A percentile compares a stretch with the other conserved stretches of the same genome.
These are phyloP conservation scores for Vachellia pachyceras DNA, from an alignment of 306 rosid species.

Conservation along the genomic window DNA sequence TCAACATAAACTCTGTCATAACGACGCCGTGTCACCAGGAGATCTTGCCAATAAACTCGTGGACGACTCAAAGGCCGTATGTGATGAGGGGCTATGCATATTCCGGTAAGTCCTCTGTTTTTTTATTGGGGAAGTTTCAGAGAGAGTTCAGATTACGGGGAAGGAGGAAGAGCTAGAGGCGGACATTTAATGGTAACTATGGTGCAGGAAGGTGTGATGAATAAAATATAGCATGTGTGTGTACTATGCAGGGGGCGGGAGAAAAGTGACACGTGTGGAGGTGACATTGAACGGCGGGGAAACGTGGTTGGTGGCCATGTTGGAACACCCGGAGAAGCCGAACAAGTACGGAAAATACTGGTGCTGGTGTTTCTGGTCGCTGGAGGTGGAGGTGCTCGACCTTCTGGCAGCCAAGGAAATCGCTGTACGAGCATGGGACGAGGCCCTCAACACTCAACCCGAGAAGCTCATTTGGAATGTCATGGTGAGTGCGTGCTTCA, in stretches of 20 bases:
- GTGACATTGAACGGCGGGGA: constrained; percentile 82
- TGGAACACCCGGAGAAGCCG: constrained; percentile 73
- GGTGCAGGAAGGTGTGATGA: neutral
- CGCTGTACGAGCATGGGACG: constrained; percentile 90
- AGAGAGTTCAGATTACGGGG: neutral
- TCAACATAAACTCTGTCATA: constrained; percentile 84
- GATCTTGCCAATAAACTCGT: constrained; percentile 74
- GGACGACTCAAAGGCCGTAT: constrained; percentile 76
- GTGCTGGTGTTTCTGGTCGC: constrained; percentile 97
- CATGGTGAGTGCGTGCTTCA: constrained; percentile 62
- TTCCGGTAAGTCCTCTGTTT: constrained; percentile 61
- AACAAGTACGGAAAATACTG: constrained; percentile 79
- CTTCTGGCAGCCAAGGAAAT: constrained; percentile 68
- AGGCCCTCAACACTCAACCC: constrained; percentile 82
- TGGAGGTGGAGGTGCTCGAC: constrained; percentile 75
- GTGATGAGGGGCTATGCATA: constrained; percentile 76
- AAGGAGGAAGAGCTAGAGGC: no score
- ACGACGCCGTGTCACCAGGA: constrained; percentile 89
- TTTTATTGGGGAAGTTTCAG: neutral
- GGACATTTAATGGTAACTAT: no score
- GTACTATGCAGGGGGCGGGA: constrained; percentile 72
- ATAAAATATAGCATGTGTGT: neutral
- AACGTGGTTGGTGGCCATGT: constrained; percentile 66
- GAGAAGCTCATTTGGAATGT: constrained; percentile 91
- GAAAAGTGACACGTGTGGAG: constrained; percentile 91